Evolutionary conservation across 2,329 filamentous ascomycete species (phyloP).

Genomic region (Lachnellula subtilissima): DNA sequence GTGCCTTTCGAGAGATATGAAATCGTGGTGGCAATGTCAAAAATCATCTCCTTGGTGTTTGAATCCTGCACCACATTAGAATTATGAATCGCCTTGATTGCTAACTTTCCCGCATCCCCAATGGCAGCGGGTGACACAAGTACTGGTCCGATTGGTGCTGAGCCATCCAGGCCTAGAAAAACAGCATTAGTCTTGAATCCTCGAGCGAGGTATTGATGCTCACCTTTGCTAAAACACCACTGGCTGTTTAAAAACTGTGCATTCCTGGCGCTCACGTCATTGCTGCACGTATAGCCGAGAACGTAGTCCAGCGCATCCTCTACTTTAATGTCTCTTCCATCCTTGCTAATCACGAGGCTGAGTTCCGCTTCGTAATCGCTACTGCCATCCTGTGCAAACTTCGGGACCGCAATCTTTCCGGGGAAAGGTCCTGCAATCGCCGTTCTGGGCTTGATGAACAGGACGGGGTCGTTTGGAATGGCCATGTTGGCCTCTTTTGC

Average conservation of each 20-base stretch:
- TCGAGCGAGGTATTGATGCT: constrained; percentile 38
- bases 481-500: constrained; percentile 37
- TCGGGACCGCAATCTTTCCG: constrained; percentile 38
- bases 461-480: constrained; percentile 36
- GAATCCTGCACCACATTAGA: constrained; percentile 46
- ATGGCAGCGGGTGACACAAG: constrained; percentile 30
- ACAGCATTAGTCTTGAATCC: not conserved
- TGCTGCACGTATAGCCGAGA: constrained; percentile 38
- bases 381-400: constrained; percentile 37
- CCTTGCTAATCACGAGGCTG: constrained; percentile 39
- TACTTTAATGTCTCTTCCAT: constrained; percentile 37
- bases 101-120: constrained; percentile 23
- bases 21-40: constrained; percentile 40
- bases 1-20: constrained; percentile 33
- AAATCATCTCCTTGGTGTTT: constrained; percentile 43
- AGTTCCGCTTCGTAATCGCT: constrained; percentile 30
- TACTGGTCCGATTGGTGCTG: constrained; percentile 28
- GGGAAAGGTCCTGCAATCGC: constrained; percentile 12
- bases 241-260: constrained; percentile 40
- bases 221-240: constrained; percentile 40
- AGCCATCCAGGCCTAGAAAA: constrained; percentile 11
- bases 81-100: constrained; percentile 42
- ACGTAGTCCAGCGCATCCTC: constrained; percentile 37
- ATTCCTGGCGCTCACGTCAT: constrained; percentile 39
- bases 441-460: constrained; percentile 17